These are phyloP conservation scores for Cryptococcus amylolentus DNA, from an alignment of 1,284 basidiomycete species.

Conservation along the genomic window DNA sequence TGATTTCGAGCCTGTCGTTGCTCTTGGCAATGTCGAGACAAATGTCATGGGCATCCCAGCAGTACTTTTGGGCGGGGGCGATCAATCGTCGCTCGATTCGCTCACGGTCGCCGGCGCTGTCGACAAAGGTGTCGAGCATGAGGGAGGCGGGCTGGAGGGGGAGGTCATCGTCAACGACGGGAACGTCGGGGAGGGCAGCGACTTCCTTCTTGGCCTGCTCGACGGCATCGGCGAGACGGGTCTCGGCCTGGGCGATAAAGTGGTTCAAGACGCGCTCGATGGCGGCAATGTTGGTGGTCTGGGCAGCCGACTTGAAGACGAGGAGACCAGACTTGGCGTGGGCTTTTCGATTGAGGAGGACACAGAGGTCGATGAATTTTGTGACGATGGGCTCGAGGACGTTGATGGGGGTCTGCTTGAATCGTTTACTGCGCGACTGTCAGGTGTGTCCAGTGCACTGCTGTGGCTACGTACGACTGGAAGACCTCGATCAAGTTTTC, in stretches of 20 bases:
- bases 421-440: conserved; percentile 63
- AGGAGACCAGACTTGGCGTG: conserved; percentile 87
- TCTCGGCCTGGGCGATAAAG: conserved; percentile 83
- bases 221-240: conserved; percentile 81
- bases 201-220: conserved; percentile 67
- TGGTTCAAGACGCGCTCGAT: conserved; percentile 89
- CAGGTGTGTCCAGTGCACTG: background rate
- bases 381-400: conserved; percentile 95
- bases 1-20: conserved; percentile 86
- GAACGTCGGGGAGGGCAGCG: conserved; percentile 69
- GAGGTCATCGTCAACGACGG: conserved; percentile 42
- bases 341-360: conserved; percentile 88
- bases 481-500: conserved; percentile 50
- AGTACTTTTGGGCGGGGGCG: conserved; percentile 95
- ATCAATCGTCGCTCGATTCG: conserved; percentile 92
- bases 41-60: conserved; percentile 98
- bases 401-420: conserved; percentile 83
- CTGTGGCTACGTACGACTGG: conserved; percentile 39
- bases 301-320: conserved; percentile 95
- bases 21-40: conserved; percentile 96
- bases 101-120: conserved; percentile 74
- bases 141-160: conserved; percentile 46
- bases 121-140: conserved; percentile 46
- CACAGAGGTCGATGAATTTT: conserved; percentile 81
- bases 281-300: conserved; percentile 84